Evolutionary conservation across 441 rosid species (phyloP), one percentile per base, ranked within the genome.

Genomic region (Eutrema salsugineum): DNA sequence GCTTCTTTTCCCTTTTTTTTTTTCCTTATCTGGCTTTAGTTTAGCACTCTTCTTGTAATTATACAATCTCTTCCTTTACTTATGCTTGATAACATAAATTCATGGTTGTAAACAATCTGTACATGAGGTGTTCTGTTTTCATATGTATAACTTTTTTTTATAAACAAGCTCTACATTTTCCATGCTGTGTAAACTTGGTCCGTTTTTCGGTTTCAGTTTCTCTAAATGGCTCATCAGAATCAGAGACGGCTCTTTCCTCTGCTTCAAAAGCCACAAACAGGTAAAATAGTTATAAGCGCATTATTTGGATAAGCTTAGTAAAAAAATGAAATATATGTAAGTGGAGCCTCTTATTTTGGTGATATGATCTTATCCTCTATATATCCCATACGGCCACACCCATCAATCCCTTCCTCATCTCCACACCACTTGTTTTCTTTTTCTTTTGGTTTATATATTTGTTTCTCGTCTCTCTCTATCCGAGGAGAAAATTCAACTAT

Each of bases 301-400:
- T 62, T 22, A 40, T 44, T 42, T 43, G 17, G 73, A 74, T 75
- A 75, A 75, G 64, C 57, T 35, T 60, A 51, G 28, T 22, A 10
- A 54, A 15, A 54, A 36, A 38, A 50, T 9, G 15, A 56, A 17
- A 57, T 46, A 65, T 27, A 30, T 14, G n/a, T n/a, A 67, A 33
- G 3, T 35, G 39, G 55, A 60, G 73, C 73, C 73, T 44, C 50
- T 66, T 59, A 43, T 60, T 50, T 51, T 60, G 63, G 28, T 43
- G 73, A 68, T 68, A 75, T 6, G 49, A 68, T 61, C 69, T 75
- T 75, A 75, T 75, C 78, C 11, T 22, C 57, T 43, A 22, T 22
- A 28, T 32, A 58, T 20, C 17, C 19, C 54, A 28, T 4, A 27
- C 28, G 28, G 28, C 28, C 32, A 73, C 67, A 60, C 49, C 43